Conservation (phyloP, 805 yeast species). For the Suhomyces vadensis region DNA sequence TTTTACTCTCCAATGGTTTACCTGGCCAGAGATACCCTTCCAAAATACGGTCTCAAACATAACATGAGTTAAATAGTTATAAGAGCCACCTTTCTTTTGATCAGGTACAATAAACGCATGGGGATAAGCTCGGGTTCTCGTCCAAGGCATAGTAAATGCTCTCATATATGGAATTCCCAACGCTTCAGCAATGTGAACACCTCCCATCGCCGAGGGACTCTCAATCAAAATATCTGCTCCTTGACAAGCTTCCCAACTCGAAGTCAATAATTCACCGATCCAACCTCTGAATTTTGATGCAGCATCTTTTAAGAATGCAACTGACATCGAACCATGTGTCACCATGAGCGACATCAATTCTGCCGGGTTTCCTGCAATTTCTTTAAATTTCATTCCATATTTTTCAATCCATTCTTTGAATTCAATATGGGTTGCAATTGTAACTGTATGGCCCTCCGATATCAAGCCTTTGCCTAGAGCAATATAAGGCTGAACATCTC, state of each 20-base stretch:
- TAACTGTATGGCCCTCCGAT: slow-evolving; percentile 79
- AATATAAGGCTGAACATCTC: slow-evolving; percentile 96
- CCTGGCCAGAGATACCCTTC: slow-evolving; percentile 86
- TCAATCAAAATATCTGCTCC: slow-evolving; percentile 82
- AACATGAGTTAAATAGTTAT: slow-evolving; percentile 89
- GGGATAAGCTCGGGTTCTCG: slow-evolving; percentile 91
- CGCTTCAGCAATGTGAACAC: slow-evolving; percentile 93
- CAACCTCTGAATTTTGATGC: slow-evolving; percentile 75
- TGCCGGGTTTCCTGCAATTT: slow-evolving; percentile 90
- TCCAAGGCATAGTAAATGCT: slow-evolving; percentile 99
- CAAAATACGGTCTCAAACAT: slow-evolving; percentile 91
- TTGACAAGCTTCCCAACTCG: slow-evolving; percentile 89
- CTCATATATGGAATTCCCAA: slow-evolving; percentile 85
- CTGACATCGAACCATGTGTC: slow-evolving; percentile 82
- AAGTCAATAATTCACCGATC: slow-evolving; percentile 68
- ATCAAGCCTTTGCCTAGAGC: slow-evolving; percentile 80
- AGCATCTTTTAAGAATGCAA: slow-evolving; percentile 81
- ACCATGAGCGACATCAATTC: slow-evolving; percentile 93
- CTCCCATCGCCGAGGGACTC: slow-evolving; percentile 96
- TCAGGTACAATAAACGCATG: slow-evolving; percentile 96
- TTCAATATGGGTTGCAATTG: slow-evolving; percentile 84
- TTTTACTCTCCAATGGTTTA: slow-evolving; percentile 83
- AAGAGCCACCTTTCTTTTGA: slow-evolving; percentile 88
- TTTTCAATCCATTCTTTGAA: slow-evolving; percentile 71
- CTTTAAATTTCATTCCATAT: slow-evolving; percentile 67